Base-by-base conservation (phyloP, 768 basidiomycete species). In the Phaffia tasmanica region DNA sequence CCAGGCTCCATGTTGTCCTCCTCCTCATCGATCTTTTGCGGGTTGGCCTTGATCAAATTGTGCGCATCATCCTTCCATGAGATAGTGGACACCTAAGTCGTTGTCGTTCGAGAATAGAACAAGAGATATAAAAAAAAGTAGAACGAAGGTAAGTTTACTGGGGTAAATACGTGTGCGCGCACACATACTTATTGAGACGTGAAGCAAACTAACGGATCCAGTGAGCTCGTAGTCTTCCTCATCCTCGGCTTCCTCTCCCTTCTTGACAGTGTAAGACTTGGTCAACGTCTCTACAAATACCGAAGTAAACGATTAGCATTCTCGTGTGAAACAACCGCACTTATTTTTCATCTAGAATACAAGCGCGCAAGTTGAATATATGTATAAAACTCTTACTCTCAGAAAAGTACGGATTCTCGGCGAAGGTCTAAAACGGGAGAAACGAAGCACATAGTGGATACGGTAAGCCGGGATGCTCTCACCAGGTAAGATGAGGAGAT, bases 1-100 rank as follows among this genome's bases (percentile, higher is more conserved):
- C 67, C 67, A 3, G 67, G 67, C 56, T 68, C 67, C 51, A 68
- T 42, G 19, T 35, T 32, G 48, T 67, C 66, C 32, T 62, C 56
- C 27, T 62, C 62, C n/a, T 63, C 67, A 53, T 62, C 65, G 21
- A 30, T 42, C 50, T 63, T 55, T 16, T 58, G 61, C 8, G 67
- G 62, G 32, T 46, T 51, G 2, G 18, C 2, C 67, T 68, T 68
- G 62, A 29, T 2, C 21, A 68, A 51, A 58, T 68, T 63, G 56
- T 63, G 67, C 21, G 55, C 55, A 48, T 63, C 67, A 53, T 68
- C 67, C 62, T 68, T 68, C 67, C 67, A 68, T 21, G 55, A n/a
- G 57, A 68, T 63, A 21, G 55, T 57, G 30, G 16, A 50, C n/a
- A 67, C 65, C 59, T 60, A 42, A 9, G 29, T 2, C 6, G 57